A percentile compares a stretch with the other conserved stretches of the same genome.
Evolutionary conservation across 305 asterid genomes (phyloP).

Genomic region (Ajuga reptans): DNA sequence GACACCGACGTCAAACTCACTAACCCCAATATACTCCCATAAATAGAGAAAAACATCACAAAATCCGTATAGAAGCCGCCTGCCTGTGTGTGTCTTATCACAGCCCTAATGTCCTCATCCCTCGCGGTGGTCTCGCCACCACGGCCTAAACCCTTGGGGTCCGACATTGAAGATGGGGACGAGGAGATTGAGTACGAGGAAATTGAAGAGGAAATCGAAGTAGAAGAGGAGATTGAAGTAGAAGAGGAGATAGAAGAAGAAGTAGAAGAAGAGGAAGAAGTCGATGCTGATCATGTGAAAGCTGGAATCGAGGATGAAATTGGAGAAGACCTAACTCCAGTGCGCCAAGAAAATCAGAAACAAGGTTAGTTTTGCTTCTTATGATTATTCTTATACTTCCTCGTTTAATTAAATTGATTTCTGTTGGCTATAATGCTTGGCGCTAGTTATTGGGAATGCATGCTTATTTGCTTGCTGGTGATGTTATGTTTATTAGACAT

Average conservation of each 20-base stretch:
- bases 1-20: not conserved
- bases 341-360: conserved; percentile 23
- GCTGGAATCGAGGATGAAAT: conserved; percentile 22
- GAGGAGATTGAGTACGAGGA: conserved; percentile 43
- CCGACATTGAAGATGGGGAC: conserved; percentile 24
- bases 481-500: not conserved
- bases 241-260: conserved; percentile 45
- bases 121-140: conserved; percentile 21
- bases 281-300: conserved; percentile 18
- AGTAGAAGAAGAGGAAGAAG: conserved; percentile 24
- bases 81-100: not conserved
- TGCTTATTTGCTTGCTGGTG: not conserved
- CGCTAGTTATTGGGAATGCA: conserved; percentile 20
- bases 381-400: not conserved
- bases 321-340: conserved; percentile 30
- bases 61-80: not conserved
- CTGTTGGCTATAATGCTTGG: not conserved
- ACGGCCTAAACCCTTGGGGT: conserved; percentile 9
- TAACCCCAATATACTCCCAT: not conserved
- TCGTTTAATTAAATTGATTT: conserved; percentile 1
- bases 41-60: not conserved
- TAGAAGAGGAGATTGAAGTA: conserved; percentile 38
- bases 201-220: conserved; percentile 46
- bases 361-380: conserved; percentile 36
- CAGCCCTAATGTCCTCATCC: conserved; percentile 28